Evolutionary conservation across 2,329 filamentous ascomycete species (phyloP).

Genomic region (Xenoacremonium recifei): DNA sequence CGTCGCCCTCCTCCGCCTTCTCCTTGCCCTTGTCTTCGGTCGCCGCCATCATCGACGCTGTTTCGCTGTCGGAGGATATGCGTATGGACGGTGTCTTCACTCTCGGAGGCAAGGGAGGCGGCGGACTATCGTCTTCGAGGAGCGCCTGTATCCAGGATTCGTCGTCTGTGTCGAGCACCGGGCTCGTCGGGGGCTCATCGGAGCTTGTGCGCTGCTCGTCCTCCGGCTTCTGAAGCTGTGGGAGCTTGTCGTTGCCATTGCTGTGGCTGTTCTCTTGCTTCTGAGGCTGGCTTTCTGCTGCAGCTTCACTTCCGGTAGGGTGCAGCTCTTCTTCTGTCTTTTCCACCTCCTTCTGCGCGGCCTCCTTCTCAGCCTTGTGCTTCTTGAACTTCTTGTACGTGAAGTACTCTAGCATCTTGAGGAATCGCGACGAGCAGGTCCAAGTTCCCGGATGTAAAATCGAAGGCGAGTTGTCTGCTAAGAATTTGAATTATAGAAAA

Average conservation of each 20-base stretch:
- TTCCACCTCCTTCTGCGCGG: conserved; percentile 19
- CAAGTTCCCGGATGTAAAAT: no score
- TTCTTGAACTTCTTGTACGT: conserved; percentile 63
- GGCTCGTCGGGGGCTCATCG: conserved; percentile 27
- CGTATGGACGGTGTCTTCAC: conserved; percentile 50
- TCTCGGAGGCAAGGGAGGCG: conserved; percentile 56
- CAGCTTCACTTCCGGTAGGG: background rate
- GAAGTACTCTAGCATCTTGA: conserved; percentile 61
- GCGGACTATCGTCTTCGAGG: conserved; percentile 42
- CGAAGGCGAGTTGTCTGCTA: no score
- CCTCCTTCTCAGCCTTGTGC: conserved; percentile 49
- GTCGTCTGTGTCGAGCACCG: conserved; percentile 55
- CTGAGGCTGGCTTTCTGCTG: conserved; percentile 14
- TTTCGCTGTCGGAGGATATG: conserved; percentile 21
- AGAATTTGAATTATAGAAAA: no score
- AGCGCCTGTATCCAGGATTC: conserved; percentile 58
- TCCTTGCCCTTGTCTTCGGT: conserved; percentile 30
- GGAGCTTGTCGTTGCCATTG: conserved; percentile 3
- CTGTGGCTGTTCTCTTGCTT: conserved; percentile 11
- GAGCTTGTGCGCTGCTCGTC: conserved; percentile 27
- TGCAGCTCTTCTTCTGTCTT: conserved; percentile 13
- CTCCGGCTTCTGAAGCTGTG: conserved; percentile 2
- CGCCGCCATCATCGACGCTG: conserved; percentile 6
- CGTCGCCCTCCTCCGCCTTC: conserved; percentile 23
- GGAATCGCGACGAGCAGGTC: no score